phyloP scores from a whole-genome alignment of 140 eudicot species.

The Oenanthe javanica region DNA sequence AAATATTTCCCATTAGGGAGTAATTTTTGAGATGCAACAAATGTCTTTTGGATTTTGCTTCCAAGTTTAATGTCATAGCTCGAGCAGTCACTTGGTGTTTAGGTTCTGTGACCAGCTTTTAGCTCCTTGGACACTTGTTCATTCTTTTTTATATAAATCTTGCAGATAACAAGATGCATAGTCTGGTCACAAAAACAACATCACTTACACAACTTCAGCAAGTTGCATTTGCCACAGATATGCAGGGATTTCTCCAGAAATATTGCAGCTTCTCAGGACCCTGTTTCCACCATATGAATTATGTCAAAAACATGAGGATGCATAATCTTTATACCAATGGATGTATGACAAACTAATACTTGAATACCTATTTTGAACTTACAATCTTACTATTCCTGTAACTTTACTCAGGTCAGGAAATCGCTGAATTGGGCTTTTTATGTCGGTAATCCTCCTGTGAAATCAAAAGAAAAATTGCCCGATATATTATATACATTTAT shows the following conservation, averaged over 20 bases:
- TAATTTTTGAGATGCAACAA: not conserved
- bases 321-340: constrained; percentile 10
- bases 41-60: not conserved
- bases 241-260: constrained; percentile 59
- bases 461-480: not conserved
- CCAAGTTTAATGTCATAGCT: not conserved
- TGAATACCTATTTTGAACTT: constrained; percentile 18
- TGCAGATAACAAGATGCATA: not conserved
- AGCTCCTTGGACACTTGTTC: not conserved
- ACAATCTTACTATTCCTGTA: constrained; percentile 41
- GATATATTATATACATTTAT: not conserved
- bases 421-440: constrained; percentile 45
- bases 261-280: constrained; percentile 65
- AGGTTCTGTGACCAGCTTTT: not conserved
- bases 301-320: constrained; percentile 10
- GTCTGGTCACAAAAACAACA: not conserved
- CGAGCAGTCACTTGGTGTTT: not conserved
- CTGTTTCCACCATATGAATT: constrained; percentile 26
- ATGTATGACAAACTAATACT: not conserved
- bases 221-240: constrained; percentile 51
- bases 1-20: not conserved
- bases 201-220: constrained; percentile 49
- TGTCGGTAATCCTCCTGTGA: constrained; percentile 74
- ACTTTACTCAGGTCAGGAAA: constrained; percentile 52
- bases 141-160: not conserved